Base-by-base conservation (phyloP, 2,329 filamentous ascomycete species). In the Arthrobotrys iridis region DNA sequence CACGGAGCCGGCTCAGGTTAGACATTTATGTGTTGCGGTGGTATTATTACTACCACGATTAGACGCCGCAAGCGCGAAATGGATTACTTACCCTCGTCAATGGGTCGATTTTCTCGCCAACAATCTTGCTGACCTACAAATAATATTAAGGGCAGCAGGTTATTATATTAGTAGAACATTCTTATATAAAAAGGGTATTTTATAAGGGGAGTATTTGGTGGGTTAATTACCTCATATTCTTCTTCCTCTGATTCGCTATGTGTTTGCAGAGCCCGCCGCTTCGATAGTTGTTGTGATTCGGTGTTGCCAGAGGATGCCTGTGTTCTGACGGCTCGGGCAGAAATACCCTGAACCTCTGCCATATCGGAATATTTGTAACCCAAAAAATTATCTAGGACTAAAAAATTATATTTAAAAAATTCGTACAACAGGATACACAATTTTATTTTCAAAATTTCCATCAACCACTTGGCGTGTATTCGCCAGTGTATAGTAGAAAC, bases 91-190 rank as follows among this genome's bases (percentile, higher is more conserved):
- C 63, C 8, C 57, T 33, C 10, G 35, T 50, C 18, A 30, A 13
- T 2, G 15, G 15, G 26, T 57, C 35, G 4, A 24, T 18, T 30
- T 68, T 58, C 24, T 75, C 71, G 41, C 40, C 57, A 11, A 75
- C 45, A 26, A 75, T 68, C 52, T 75, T 75, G 3, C 30, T 64
- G 1, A 75, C 58, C 71, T 75, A 26, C 15, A 50, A 28, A 18
- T 37, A 41, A n/a, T n/a, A n/a, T n/a, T n/a, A 41, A 18, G 24
- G 26, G 33, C 22, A 41, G n/a, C n/a, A n/a, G n/a, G n/a, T n/a
- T n/a, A n/a, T n/a, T n/a, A 43, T 60, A 40, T 60, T 24, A 18
- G 13, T 24, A 40, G 10, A 26, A 22, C n/a, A n/a, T n/a, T n/a
- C n/a, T n/a, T n/a, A n/a, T n/a, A n/a, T n/a, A n/a, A n/a, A n/a